A percentile compares a stretch with the other conserved stretches of the same genome.
Evolutionary conservation across 1,284 basidiomycete genomes (phyloP).

Genomic region (Leccinum solheimii): DNA sequence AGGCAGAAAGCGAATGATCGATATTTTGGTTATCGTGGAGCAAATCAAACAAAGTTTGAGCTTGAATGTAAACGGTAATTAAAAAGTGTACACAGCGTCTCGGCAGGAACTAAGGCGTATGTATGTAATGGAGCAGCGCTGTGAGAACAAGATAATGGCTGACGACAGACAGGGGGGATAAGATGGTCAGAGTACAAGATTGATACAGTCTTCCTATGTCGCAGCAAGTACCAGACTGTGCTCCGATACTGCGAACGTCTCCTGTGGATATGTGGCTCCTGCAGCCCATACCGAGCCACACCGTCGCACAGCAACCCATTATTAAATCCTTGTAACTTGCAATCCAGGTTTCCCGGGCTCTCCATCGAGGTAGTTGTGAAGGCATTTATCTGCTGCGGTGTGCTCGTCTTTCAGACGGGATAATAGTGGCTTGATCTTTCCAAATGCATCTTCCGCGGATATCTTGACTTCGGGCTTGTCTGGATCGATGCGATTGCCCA

Average conservation of each 20-base stretch:
- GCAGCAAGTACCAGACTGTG: conserved; percentile 22
- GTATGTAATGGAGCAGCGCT: conserved; percentile 23
- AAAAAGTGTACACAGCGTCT: conserved; percentile 25
- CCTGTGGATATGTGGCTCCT: conserved; percentile 10
- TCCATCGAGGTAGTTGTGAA: conserved; percentile 47
- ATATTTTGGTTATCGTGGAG: conserved; percentile 7
- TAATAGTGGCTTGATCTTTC: conserved; percentile 57
- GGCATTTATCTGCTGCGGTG: conserved; percentile 52
- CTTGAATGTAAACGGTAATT: conserved; percentile 24
- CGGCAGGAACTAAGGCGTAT: conserved; percentile 21
- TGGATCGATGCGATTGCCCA: conserved; percentile 61
- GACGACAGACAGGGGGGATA: conserved; percentile 16
- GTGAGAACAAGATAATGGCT: conserved; percentile 19
- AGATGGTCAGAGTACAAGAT: conserved; percentile 27
- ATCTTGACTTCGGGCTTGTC: conserved; percentile 45
- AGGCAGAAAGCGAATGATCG: conserved; percentile 9
- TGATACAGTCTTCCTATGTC: conserved; percentile 22
- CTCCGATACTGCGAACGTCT: conserved; percentile 19
- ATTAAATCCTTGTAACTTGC: conserved; percentile 4
- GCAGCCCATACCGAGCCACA: conserved; percentile 6
- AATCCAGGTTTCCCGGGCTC: neutral
- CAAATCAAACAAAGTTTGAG: conserved; percentile 22
- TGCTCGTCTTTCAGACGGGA: conserved; percentile 58
- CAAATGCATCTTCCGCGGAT: conserved; percentile 59
- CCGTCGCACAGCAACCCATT: conserved; percentile 16